Percentiles rank a stretch among this genome's conserved stretches.
Conservation (phyloP, 1,284 basidiomycete species). For the Kwoniella shivajii region DNA sequence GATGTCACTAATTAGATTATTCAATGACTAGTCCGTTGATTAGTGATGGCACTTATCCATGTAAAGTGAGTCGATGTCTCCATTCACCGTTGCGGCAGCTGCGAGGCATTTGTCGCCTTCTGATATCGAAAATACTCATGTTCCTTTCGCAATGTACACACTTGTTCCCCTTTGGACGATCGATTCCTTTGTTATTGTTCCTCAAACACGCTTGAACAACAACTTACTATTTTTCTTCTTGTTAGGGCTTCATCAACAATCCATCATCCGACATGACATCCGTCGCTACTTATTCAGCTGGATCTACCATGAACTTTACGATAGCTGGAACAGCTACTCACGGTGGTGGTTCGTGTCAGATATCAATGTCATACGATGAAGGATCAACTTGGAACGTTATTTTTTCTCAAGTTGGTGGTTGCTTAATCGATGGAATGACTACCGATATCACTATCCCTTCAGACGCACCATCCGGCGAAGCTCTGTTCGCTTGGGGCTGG, state of each 20-base stretch:
- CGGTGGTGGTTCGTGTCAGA: constrained; percentile 55
- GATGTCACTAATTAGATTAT: constrained; percentile 42
- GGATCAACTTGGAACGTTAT: constrained; percentile 55
- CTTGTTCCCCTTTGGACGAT: no score
- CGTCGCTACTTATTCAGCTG: constrained; percentile 42
- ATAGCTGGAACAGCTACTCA: constrained; percentile 50
- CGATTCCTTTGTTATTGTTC: neutral
- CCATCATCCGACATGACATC: constrained; percentile 33
- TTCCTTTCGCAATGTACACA: no score
- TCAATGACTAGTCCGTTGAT: constrained; percentile 49
- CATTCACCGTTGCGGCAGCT: no score
- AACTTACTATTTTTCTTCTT: neutral
- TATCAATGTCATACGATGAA: constrained; percentile 53
- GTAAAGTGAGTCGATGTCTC: constrained; percentile 41
- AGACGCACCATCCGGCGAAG: constrained; percentile 49
- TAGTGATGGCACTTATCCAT: constrained; percentile 50
- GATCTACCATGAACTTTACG: constrained; percentile 38
- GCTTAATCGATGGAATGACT: constrained; percentile 39
- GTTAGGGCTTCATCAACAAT: constrained; percentile 48
- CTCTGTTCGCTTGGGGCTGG: constrained; percentile 57
- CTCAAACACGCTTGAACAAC: neutral
- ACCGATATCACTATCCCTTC: constrained; percentile 46
- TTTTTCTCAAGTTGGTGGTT: constrained; percentile 51
- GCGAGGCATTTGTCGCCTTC: no score
- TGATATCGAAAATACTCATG: no score